Conservation (phyloP, 805 yeast species). For the Lachancea quebecensis region DNA sequence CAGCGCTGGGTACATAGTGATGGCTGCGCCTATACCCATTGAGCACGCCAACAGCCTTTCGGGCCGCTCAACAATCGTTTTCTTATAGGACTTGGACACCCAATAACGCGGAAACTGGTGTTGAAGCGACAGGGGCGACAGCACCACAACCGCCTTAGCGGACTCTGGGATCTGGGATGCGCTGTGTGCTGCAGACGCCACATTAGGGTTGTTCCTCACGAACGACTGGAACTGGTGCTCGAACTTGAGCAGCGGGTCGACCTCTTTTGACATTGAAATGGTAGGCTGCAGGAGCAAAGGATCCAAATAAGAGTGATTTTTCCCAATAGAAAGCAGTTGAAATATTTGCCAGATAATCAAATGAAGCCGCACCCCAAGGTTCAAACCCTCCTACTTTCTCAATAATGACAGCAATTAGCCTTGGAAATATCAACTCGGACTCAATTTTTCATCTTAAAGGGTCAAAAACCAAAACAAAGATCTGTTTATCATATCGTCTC, state of each 20-base stretch:
- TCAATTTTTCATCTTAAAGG: constrained; percentile 1
- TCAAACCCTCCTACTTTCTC: not conserved
- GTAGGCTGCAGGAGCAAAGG: not conserved
- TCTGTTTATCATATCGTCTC: not conserved
- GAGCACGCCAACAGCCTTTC: constrained; percentile 70
- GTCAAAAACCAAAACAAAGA: not conserved
- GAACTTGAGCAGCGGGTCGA: constrained; percentile 35
- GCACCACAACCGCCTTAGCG: constrained; percentile 50
- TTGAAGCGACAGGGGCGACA: constrained; percentile 63
- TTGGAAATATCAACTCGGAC: not conserved
- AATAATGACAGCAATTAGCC: not conserved
- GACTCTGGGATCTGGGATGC: constrained; percentile 31
- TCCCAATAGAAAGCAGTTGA: not conserved
- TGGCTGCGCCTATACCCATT: constrained; percentile 72
- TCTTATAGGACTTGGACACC: constrained; percentile 60
- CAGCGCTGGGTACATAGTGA: constrained; percentile 57
- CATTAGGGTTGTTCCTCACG: constrained; percentile 33
- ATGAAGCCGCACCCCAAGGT: too few species aligned
- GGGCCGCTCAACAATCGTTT: constrained; percentile 76
- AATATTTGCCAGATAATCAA: too few species aligned
- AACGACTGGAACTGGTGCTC: constrained; percentile 39
- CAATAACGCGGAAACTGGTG: constrained; percentile 72
- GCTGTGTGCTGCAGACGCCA: constrained; percentile 31
- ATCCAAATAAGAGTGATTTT: not conserved
- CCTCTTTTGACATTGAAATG: constrained; percentile 8